A percentile compares a stretch with the other conserved stretches of the same genome.
These are phyloP conservation scores for Neofusicoccum parvum DNA, from an alignment of 2,329 filamentous ascomycete genomes.

Conservation along the genomic window DNA sequence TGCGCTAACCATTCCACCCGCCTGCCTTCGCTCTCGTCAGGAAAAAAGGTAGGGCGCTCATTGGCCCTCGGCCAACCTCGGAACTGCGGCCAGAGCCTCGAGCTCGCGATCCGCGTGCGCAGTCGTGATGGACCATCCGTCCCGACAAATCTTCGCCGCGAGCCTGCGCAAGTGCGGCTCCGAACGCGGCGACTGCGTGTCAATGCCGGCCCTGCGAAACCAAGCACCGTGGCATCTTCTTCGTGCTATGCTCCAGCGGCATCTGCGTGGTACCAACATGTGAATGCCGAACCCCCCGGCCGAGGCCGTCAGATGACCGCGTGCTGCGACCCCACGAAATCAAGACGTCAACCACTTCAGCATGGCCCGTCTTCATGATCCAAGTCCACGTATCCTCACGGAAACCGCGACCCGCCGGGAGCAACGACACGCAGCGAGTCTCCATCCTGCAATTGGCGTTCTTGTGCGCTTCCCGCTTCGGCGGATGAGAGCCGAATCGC, in stretches of 20 bases:
- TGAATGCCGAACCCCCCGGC: constrained; percentile 8
- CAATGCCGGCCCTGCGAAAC: neutral
- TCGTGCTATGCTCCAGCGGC: neutral
- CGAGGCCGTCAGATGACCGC: constrained; percentile 4
- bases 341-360: neutral
- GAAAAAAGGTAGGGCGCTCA: constrained; percentile 18
- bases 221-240: neutral
- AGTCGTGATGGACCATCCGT: constrained; percentile 16
- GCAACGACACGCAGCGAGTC: too few species aligned
- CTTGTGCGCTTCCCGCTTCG: neutral
- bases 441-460: neutral
- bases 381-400: neutral
- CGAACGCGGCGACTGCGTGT: neutral
- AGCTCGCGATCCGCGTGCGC: constrained; percentile 19
- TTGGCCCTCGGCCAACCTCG: constrained; percentile 21
- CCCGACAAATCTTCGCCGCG: constrained; percentile 16
- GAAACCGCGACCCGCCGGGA: neutral
- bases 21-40: constrained; percentile 13
- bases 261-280: neutral
- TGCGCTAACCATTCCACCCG: constrained; percentile 16
- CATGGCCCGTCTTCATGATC: neutral
- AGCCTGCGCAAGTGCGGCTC: neutral
- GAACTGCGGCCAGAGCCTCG: constrained; percentile 10
- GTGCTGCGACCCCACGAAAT: neutral
- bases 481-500: neutral